Base-by-base conservation (phyloP, 2,329 filamentous ascomycete species). In the Ophiostoma quercus region DNA sequence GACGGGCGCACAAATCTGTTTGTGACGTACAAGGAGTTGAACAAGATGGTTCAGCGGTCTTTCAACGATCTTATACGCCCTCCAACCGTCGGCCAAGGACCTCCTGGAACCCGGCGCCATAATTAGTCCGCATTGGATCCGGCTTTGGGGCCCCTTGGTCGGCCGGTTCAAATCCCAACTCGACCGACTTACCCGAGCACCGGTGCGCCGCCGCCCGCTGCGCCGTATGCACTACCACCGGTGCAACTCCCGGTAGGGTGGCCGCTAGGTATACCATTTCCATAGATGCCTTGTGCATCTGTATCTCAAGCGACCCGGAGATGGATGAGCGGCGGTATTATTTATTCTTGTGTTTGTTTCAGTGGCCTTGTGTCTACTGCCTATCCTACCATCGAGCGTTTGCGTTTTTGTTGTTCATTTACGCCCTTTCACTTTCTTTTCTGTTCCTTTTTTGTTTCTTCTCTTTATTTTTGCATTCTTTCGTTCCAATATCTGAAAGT, bases 1-100 rank as follows among this genome's bases (percentile, higher is more conserved):
- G 94, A 99, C 79, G 92, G 97, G 76, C 91, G 97, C 79, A 95
- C 89, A 69, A 89, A 91, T 73, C 91, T 98, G 76, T 85, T 97
- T 69, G 89, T 97, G 71, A 94, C 88, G 74, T 99, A 96, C 78
- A 92, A 92, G 78, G 95, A 98, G 79, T 80, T 99, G 72, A 96
- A 87, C 79, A 87, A 88, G 77, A 85, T 87, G 77, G 79, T 88
- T 66, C 80, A 81, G 57, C 81, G 81, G 68, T 82, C 87, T 2
- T 90, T 88, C 74, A 82, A 82, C 43, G 87, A 89, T 69, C 80
- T 90, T 68, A 79, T 83, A 68, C 69, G 66, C 12, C 69, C 68
- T 25, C 34, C 51, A 11, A 14, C 37, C 22, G 51, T 32, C 29
- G 29, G 51, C 39, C 65, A 66, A 25, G 65, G 22, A 5, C 65